Evolutionary conservation across 164 flowering plant genomes (phyloP).

Genomic region (Akebia trifoliata): DNA sequence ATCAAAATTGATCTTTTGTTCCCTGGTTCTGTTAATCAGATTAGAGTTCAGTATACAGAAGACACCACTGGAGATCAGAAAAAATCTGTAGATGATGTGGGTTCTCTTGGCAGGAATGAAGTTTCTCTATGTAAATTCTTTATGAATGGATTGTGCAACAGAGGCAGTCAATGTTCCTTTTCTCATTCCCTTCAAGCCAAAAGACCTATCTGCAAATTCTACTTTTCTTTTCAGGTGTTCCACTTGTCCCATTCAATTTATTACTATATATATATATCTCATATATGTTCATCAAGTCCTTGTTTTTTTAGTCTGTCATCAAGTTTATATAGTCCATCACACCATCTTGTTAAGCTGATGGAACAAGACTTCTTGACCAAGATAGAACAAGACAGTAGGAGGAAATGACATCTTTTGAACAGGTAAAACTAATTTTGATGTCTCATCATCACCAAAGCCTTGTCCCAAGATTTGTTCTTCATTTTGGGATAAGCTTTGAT

Average conservation of each 20-base stretch:
- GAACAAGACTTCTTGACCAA: too few relatives aligned
- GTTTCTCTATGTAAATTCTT: constrained; percentile 57
- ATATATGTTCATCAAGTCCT: too few relatives aligned
- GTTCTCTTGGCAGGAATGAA: constrained; percentile 19
- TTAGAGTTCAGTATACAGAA: constrained; percentile 45
- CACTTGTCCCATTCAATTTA: neutral
- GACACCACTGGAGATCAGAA: constrained; percentile 24
- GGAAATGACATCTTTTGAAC: too few relatives aligned
- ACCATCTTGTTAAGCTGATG: too few relatives aligned
- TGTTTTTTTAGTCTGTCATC: too few relatives aligned
- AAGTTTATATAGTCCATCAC: too few relatives aligned
- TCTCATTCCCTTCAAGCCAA: constrained; percentile 69
- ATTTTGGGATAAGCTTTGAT: too few relatives aligned
- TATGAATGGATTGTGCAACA: constrained; percentile 60
- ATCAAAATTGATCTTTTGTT: constrained; percentile 4
- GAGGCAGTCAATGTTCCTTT: constrained; percentile 63
- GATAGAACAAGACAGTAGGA: too few relatives aligned
- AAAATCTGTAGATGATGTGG: constrained; percentile 6
- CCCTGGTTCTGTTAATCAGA: constrained; percentile 34
- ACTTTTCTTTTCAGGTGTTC: constrained; percentile 65
- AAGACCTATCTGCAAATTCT: constrained; percentile 71
- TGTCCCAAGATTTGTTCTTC: too few relatives aligned
- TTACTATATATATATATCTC: neutral
- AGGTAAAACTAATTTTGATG: too few relatives aligned
- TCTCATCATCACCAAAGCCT: too few relatives aligned